Evolutionary conservation across 208 protist species (phyloP).

Genomic region (Trypanosoma grayi): DNA sequence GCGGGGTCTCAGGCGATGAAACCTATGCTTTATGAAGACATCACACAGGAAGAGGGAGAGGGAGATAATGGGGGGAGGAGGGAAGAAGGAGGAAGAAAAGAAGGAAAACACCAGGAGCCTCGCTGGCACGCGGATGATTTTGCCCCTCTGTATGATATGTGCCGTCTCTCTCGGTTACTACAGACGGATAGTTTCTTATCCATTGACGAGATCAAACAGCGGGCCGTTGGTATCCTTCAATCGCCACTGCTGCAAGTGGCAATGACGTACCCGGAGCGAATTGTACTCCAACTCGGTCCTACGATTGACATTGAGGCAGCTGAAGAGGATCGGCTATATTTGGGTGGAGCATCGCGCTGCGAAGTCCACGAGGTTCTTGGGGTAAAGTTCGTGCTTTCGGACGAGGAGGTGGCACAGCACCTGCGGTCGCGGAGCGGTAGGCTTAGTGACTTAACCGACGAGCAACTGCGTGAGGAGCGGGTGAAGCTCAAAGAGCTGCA

Average conservation of each 20-base stretch:
- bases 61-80: not conserved
- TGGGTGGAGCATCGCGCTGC: slow-evolving; percentile 4
- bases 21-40: not conserved
- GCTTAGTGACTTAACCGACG: slow-evolving; percentile 15
- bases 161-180: slow-evolving; percentile 26
- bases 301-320: not conserved
- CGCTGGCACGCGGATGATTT: slow-evolving; percentile 17
- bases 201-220: slow-evolving; percentile 4
- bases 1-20: not conserved
- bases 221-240: slow-evolving; percentile 10
- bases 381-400: slow-evolving; percentile 24
- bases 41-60: too few relatives aligned
- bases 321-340: slow-evolving; percentile 15
- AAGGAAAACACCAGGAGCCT: not conserved
- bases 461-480: slow-evolving; percentile 13
- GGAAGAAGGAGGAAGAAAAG: not conserved
- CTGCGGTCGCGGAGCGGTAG: not conserved
- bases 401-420: slow-evolving; percentile 18
- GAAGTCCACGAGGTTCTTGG: slow-evolving; percentile 23
- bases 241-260: slow-evolving; percentile 19
- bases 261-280: slow-evolving; percentile 29
- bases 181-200: slow-evolving; percentile 13
- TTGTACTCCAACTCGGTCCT: slow-evolving; percentile 19
- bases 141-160: slow-evolving; percentile 28
- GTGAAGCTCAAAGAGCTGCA: slow-evolving; percentile 15